Evolutionary conservation across 768 basidiomycete species (phyloP), one percentile per base, ranked within the genome.

Genomic region (Xanthoconium purpureum): DNA sequence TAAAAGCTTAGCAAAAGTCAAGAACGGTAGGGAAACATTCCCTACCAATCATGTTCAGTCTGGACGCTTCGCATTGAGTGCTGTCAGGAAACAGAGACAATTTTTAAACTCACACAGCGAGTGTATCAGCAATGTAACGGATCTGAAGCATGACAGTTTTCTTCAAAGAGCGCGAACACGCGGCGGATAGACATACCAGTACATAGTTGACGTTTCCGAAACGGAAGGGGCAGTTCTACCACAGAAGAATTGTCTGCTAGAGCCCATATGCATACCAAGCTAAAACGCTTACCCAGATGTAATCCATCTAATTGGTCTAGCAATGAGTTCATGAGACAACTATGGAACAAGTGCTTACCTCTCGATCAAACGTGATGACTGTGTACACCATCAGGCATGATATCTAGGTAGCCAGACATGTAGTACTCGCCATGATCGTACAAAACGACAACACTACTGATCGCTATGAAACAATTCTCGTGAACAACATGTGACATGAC

Each of bases 171-270:
- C 33, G 24, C 3, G 17, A 17, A 18, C 15, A 17, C 24, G 38
- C 47, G 6, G 14, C 9, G 6, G 24, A 24, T 20, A 5, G 15
- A 66, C 61, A 28, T 55, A 68, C 65, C 11, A 68, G 39, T 6
- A 65, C 17, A 49, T 66, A 66, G 28, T 24, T 53, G 15, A 68
- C 48, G 28, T 54, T 63, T 48, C 65, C 66, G 17, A 59, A 67
- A 9, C 44, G 47, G 2, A 32, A 32, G 13, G 24, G 36, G 4
- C 33, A 30, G 2, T 47, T 59, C 66, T 66, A 35, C 14, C 32
- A 54, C 13, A 35, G 18, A 6, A 0, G 49, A 4, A 48, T 54
- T 28, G 20, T 24, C 24, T 17, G 9, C 11, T 51, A 24, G 18
- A 3, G 13, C 28, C 14, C 3, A 53, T n/a, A 46, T 38, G 13